A percentile compares a stretch with the other conserved stretches of the same genome.
Conservation (phyloP, 495 filamentous ascomycete species). For the Lasiosphaeris hirsuta region DNA sequence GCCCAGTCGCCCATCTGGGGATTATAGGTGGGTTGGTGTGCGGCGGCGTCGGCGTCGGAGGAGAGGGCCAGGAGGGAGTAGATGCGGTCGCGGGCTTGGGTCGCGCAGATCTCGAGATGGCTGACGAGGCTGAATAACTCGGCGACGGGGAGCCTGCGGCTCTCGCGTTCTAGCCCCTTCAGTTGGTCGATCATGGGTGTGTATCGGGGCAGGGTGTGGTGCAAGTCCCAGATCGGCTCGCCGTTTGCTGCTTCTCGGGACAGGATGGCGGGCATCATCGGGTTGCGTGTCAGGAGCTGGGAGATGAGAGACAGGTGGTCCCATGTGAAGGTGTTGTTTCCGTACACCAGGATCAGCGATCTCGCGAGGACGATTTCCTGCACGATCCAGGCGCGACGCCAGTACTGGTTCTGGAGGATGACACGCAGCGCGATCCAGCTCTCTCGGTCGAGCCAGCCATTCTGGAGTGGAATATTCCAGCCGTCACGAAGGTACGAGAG, state of each 20-base stretch:
- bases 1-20: background rate
- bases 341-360: slow-evolving; percentile 2
- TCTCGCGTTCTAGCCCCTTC: background rate
- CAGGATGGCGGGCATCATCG: background rate
- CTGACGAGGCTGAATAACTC: background rate
- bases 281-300: background rate
- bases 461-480: background rate
- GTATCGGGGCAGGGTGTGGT: background rate
- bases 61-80: slow-evolving; percentile 4
- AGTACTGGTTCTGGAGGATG: slow-evolving; percentile 1
- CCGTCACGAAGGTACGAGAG: background rate
- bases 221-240: background rate
- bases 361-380: slow-evolving; percentile 5
- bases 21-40: slow-evolving; percentile 3
- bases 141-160: background rate
- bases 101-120: slow-evolving; percentile 2
- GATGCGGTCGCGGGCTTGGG: background rate
- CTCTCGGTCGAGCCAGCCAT: slow-evolving; percentile 2
- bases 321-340: background rate
- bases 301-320: slow-evolving; percentile 2
- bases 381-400: slow-evolving; percentile 6
- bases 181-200: background rate
- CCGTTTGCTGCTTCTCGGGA: background rate
- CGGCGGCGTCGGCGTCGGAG: background rate
- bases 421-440: background rate